phyloP scores from a whole-genome alignment of 108 stramenopile genomes.

The Licmophora abbreviata region DNA sequence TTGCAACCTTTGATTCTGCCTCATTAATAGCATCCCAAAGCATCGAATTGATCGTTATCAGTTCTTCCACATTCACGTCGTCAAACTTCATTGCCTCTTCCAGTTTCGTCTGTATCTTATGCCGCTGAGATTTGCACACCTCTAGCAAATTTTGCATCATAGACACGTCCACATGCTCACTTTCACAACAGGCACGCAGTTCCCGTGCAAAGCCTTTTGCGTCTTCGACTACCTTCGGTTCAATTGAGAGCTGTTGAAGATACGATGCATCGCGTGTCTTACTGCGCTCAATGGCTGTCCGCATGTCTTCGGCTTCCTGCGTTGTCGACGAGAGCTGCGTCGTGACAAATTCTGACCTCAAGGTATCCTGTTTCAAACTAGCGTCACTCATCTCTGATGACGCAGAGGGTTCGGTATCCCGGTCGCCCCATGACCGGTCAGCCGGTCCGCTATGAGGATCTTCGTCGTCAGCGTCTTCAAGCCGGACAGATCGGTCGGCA shows the following conservation, averaged over 20 bases:
- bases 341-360: too few species aligned
- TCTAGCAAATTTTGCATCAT: conserved; percentile 11
- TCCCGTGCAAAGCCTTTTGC: too few species aligned
- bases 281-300: too few species aligned
- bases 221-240: too few species aligned
- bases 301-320: too few species aligned
- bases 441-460: background rate
- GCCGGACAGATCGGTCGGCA: background rate
- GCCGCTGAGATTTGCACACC: conserved; percentile 18
- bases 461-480: background rate
- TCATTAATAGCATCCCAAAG: conserved; percentile 17
- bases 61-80: conserved; percentile 17
- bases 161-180: too few species aligned
- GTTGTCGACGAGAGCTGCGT: too few species aligned
- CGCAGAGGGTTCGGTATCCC: background rate
- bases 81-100: conserved; percentile 18
- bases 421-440: background rate
- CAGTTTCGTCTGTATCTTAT: conserved; percentile 17
- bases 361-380: background rate
- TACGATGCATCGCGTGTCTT: too few species aligned
- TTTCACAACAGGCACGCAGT: too few species aligned
- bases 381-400: background rate
- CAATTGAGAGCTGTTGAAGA: too few species aligned
- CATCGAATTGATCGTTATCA: conserved; percentile 24
- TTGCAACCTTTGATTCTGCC: conserved; percentile 2